Conservation (phyloP, 1,284 basidiomycete genomes). For the Austroboletus rostrupii region DNA sequence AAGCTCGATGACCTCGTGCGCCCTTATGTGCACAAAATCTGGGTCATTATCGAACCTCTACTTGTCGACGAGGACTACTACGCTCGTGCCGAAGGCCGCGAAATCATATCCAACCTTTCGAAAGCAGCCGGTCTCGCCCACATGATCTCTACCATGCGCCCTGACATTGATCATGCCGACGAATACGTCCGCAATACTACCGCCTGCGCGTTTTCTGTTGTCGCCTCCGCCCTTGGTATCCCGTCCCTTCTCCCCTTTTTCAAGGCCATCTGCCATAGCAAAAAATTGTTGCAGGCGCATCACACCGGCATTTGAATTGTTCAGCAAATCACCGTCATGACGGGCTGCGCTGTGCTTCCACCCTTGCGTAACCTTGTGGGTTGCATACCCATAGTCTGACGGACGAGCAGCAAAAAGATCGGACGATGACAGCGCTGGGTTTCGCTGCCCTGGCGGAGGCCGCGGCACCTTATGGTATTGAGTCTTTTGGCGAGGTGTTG, state of each 20-base stretch:
- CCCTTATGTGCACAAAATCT: constrained; percentile 99
- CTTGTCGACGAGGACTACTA: constrained; percentile 99
- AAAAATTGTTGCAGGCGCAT: constrained; percentile 99
- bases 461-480: constrained; percentile 97
- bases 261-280: constrained; percentile 95
- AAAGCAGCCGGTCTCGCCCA: constrained; percentile 98
- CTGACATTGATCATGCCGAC: constrained; percentile 99
- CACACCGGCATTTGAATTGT: constrained; percentile 99
- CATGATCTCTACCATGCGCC: constrained; percentile 99
- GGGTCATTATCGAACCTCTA: constrained; percentile 98
- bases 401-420: constrained; percentile 98
- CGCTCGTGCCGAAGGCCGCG: constrained; percentile 97
- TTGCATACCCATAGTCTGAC: constrained; percentile 94
- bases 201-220: constrained; percentile 97
- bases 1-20: constrained; percentile 98
- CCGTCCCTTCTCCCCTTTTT: constrained; percentile 97
- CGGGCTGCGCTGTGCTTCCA: constrained; percentile 98
- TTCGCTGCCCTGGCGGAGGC: constrained; percentile 97
- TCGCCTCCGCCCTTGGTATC: constrained; percentile 97
- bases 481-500: constrained; percentile 97
- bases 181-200: constrained; percentile 99
- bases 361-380: constrained; percentile 96
- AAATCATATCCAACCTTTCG: constrained; percentile 98
- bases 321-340: constrained; percentile 99
- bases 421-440: constrained; percentile 97